phyloP scores from a whole-genome alignment of 2,329 filamentous ascomycete species.

The Pyrenophora seminiperda region DNA sequence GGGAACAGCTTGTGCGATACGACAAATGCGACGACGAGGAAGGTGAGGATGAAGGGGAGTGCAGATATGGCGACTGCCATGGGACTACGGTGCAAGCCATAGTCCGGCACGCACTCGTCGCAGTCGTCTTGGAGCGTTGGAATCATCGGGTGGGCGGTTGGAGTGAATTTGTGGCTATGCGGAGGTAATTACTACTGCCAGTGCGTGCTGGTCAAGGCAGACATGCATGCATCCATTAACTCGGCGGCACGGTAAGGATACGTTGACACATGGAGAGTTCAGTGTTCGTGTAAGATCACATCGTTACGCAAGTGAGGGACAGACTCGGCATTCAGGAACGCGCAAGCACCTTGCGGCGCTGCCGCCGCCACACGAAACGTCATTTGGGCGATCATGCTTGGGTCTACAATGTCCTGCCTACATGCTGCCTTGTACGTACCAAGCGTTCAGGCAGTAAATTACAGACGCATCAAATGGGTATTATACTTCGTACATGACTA shows the following conservation, averaged over 20 bases:
- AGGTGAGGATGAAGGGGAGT: slow-evolving; percentile 72
- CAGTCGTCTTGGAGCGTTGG: slow-evolving; percentile 55
- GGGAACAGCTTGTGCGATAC: slow-evolving; percentile 74
- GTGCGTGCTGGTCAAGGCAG: slow-evolving; percentile 21
- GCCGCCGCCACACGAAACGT: slow-evolving; percentile 26
- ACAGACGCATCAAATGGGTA: slow-evolving; percentile 1
- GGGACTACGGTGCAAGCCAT: slow-evolving; percentile 49
- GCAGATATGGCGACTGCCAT: slow-evolving; percentile 64
- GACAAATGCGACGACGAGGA: slow-evolving; percentile 65
- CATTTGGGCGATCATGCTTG: slow-evolving; percentile 28
- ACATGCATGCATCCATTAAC: slow-evolving; percentile 34
- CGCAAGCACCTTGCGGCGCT: slow-evolving; percentile 20
- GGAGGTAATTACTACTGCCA: slow-evolving; percentile 25
- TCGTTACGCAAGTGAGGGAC: slow-evolving; percentile 13
- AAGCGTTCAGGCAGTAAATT: too few species aligned
- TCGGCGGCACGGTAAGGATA: slow-evolving; percentile 19
- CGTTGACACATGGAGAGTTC: slow-evolving; percentile 10
- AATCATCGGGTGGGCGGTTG: slow-evolving; percentile 34
- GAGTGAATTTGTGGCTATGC: slow-evolving; percentile 8
- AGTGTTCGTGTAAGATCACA: not conserved
- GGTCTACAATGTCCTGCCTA: slow-evolving; percentile 3
- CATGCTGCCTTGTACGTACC: not conserved
- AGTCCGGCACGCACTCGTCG: slow-evolving; percentile 63
- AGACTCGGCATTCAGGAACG: slow-evolving; percentile 21
- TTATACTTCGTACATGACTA: slow-evolving; percentile 11